phyloP scores from a whole-genome alignment of 2,329 filamentous ascomycete species.

The Keithomyces neogunnii region DNA sequence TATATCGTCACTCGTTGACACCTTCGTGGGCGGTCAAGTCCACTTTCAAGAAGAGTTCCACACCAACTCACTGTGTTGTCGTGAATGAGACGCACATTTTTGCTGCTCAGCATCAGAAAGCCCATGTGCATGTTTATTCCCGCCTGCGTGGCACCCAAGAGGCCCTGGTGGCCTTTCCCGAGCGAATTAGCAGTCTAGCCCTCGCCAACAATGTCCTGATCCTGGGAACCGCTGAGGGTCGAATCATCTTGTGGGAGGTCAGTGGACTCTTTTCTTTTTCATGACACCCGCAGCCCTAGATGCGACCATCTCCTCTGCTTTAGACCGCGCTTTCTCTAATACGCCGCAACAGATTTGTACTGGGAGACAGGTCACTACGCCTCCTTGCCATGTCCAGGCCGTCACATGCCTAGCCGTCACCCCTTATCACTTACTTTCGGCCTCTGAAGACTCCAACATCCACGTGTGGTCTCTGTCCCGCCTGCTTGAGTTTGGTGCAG shows the following conservation, averaged over 20 bases:
- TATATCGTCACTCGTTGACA: slow-evolving; percentile 77
- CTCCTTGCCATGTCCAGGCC: slow-evolving; percentile 69
- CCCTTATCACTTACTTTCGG: slow-evolving; percentile 66
- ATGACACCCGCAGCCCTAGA: background rate
- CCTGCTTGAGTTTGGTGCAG: slow-evolving; percentile 54
- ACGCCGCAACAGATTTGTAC: slow-evolving; percentile 51
- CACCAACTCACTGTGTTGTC: slow-evolving; percentile 69
- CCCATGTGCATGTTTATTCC: slow-evolving; percentile 87
- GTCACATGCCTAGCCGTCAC: slow-evolving; percentile 69
- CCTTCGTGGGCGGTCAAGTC: slow-evolving; percentile 67
- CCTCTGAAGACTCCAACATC: slow-evolving; percentile 78
- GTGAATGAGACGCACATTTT: slow-evolving; percentile 79
- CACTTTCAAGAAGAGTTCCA: slow-evolving; percentile 86
- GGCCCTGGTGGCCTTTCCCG: slow-evolving; percentile 77
- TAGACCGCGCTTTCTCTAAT: background rate
- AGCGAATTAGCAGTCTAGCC: slow-evolving; percentile 72
- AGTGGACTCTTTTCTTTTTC: slow-evolving; percentile 17
- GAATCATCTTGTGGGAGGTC: slow-evolving; percentile 90
- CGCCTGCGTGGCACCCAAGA: slow-evolving; percentile 79
- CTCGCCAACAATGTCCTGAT: slow-evolving; percentile 66
- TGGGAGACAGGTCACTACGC: slow-evolving; percentile 67
- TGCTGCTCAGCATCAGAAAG: slow-evolving; percentile 83
- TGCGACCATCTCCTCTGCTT: too few species aligned
- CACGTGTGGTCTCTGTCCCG: slow-evolving; percentile 82
- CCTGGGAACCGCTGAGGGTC: slow-evolving; percentile 75